Percentiles rank a stretch among this genome's conserved stretches.
Conservation (phyloP, 495 filamentous ascomycete genomes). For the Margaritispora aquatica region DNA sequence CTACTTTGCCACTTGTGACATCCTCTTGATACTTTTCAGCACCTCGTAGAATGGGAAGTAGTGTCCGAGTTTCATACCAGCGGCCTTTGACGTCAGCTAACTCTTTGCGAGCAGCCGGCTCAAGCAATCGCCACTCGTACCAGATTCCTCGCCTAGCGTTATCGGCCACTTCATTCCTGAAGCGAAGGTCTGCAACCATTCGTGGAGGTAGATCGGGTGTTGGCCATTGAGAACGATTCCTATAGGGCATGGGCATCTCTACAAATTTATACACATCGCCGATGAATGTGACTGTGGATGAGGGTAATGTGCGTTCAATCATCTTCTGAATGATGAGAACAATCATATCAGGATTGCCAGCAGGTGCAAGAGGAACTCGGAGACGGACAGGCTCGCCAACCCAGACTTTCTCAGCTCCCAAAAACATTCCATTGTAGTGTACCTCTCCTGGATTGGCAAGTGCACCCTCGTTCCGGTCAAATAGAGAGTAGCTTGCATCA, state of each 20-base stretch:
- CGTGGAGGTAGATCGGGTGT: conserved; percentile 35
- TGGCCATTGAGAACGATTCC: conserved; percentile 13
- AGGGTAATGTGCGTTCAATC: conserved; percentile 21
- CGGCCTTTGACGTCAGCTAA: conserved; percentile 53
- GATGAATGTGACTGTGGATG: conserved; percentile 17
- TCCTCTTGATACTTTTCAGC: conserved; percentile 29
- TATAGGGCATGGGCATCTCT: conserved; percentile 22
- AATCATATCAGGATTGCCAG: conserved; percentile 17
- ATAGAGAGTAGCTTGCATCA: conserved; percentile 48
- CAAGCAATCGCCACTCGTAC: conserved; percentile 39
- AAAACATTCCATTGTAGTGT: conserved; percentile 48
- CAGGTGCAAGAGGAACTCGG: neutral
- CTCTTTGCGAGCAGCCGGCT: conserved; percentile 26
- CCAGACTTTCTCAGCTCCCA: conserved; percentile 61
- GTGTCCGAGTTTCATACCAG: conserved; percentile 53
- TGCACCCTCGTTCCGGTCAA: conserved; percentile 36
- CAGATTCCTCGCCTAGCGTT: conserved; percentile 26
- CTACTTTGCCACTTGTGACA: conserved; percentile 31
- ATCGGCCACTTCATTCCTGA: conserved; percentile 39
- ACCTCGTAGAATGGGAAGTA: conserved; percentile 40
- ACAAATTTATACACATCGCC: conserved; percentile 44
- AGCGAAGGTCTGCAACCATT: conserved; percentile 23
- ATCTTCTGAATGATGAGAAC: conserved; percentile 45
- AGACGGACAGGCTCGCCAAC: conserved; percentile 51
- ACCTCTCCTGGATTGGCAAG: conserved; percentile 16